Evolutionary conservation across 495 filamentous ascomycete species (phyloP), one percentile per base, ranked within the genome.

Genomic region (Lasiosphaeria ovina): DNA sequence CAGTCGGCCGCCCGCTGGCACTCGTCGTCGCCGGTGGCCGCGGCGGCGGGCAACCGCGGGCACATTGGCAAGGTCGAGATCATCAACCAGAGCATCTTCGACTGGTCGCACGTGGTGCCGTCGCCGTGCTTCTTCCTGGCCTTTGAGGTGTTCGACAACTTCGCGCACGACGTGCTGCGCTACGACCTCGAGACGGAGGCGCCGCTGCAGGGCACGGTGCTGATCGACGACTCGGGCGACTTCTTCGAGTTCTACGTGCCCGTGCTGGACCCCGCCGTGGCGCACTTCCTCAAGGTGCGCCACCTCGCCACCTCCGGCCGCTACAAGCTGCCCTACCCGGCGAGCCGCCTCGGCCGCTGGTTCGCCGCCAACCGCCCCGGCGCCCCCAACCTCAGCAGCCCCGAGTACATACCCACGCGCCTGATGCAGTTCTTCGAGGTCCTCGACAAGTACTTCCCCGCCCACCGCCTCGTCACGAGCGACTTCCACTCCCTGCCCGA

Each of bases 141-240:
- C n/a, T 87, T 99, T 66, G 94, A 99, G 70, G 94, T 99, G 58
- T 93, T 97, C 67, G 94, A 99, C 76, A 99, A 99, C 75, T 98
- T 99, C 74, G 86, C 90, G 31, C 94, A 99, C 77, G 94, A 99
- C 77, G 81, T 86, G 45, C 83, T 99, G 66, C 91, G 94, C 63
- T 97, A 96, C 79, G 86, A 97, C 72, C 75, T 82, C 6, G 66
- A 73, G 38, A 95, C 91, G 16, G 86, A 89, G 66, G 69, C 85
- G 51, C 87, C 93, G 0, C 81, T 94, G 51, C 94, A 99, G 75
- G 91, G 90, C 45, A 84, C 82, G 44, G 94, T 97, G 10, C 76
- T 98, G 31, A 91, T 98, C 74, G 91, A 96, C 68, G 76, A 75
- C 9, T 67, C 82, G n/a, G 93, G 93, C 66, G 93, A 98, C 60